These are phyloP conservation scores for Didymella segeticola DNA, from an alignment of 2,329 filamentous ascomycete species.

Conservation along the genomic window DNA sequence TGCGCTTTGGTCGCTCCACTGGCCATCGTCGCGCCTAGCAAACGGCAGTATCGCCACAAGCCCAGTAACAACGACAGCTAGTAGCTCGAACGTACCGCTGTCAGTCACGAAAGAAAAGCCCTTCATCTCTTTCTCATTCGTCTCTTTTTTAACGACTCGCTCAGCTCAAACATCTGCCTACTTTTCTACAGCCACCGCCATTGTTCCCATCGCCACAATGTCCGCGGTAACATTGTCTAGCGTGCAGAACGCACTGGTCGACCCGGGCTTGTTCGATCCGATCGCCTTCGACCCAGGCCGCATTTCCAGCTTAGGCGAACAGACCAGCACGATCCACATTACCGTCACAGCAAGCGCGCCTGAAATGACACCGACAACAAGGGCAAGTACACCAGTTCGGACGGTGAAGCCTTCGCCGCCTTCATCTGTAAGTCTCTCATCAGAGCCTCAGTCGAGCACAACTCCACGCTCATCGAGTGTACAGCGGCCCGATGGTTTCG, in stretches of 20 bases:
- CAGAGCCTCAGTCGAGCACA: background rate
- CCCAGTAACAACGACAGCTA: background rate
- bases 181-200: background rate
- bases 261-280: background rate
- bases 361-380: background rate
- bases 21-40: background rate
- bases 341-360: constrained; percentile 3
- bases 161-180: background rate
- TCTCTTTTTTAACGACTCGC: background rate
- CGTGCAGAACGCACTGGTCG: background rate
- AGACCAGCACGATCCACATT: constrained; percentile 5
- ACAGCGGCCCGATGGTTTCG: background rate
- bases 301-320: background rate
- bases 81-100: background rate
- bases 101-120: background rate
- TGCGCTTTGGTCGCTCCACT: background rate
- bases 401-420: background rate
- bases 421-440: background rate
- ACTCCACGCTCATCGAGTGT: background rate
- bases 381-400: background rate
- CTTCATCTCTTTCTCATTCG: background rate
- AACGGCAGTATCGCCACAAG: background rate
- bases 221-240: background rate
- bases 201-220: background rate
- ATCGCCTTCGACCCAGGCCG: background rate